phyloP scores from a whole-genome alignment of 345 rosid genomes.

The Aquilaria yunnanensis region DNA sequence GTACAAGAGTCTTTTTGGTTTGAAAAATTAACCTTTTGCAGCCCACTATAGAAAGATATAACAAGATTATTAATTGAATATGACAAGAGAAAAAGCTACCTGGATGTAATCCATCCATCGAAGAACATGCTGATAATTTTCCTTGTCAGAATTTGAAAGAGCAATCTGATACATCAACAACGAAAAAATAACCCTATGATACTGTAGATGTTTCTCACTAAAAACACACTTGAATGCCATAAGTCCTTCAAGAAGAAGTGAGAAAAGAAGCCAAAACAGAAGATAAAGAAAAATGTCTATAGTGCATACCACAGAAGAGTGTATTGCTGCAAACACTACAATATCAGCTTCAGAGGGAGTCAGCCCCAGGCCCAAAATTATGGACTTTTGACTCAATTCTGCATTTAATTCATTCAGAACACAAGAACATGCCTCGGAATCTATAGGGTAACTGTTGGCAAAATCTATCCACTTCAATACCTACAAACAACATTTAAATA shows the following conservation, averaged over 20 bases:
- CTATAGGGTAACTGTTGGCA: slow-evolving; percentile 47
- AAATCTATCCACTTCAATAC: slow-evolving; percentile 68
- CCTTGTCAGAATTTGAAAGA: slow-evolving; percentile 42
- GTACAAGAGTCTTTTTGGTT: too few species aligned
- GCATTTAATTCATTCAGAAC: slow-evolving; percentile 49
- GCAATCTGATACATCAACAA: slow-evolving; percentile 40
- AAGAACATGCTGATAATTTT: slow-evolving; percentile 54
- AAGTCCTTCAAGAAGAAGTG: too few species aligned
- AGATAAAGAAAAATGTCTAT: neutral
- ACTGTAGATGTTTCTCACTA: too few species aligned
- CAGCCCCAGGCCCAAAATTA: slow-evolving; percentile 66
- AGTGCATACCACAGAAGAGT: slow-evolving; percentile 61
- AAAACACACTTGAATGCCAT: too few species aligned
- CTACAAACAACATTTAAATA: slow-evolving; percentile 27
- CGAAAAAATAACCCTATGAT: neutral
- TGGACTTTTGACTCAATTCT: slow-evolving; percentile 56
- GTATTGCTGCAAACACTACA: slow-evolving; percentile 56
- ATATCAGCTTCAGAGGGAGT: slow-evolving; percentile 76
- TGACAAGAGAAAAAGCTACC: slow-evolving; percentile 29
- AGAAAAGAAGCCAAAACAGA: neutral
- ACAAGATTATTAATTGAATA: slow-evolving; percentile 1
- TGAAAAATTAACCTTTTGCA: too few species aligned
- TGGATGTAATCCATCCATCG: slow-evolving; percentile 93
- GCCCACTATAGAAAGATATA: neutral
- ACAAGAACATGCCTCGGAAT: slow-evolving; percentile 34